Conservation (phyloP, 2,329 filamentous ascomycete species). For the Penicillium sp. region DNA sequence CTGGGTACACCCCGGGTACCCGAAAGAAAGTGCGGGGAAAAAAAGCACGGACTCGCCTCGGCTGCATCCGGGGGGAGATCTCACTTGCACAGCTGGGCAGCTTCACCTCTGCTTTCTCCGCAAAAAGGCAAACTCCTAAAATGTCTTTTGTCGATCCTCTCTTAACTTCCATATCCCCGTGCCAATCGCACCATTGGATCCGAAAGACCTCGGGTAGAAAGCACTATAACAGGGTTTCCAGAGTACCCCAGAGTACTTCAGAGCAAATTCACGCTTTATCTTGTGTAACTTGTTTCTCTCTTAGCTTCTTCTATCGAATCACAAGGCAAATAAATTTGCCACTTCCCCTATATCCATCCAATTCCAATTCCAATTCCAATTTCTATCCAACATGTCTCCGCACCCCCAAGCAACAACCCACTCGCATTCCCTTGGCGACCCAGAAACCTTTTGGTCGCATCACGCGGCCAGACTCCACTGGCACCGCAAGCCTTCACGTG, state of each 20-base stretch:
- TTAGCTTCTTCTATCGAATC: not conserved
- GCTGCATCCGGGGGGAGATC: constrained; percentile 3
- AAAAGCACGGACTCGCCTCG: constrained; percentile 25
- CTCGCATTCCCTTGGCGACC: constrained; percentile 62
- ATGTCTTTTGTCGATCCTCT: not conserved
- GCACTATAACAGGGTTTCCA: not conserved
- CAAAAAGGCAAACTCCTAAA: not conserved
- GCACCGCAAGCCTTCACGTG: constrained; percentile 70
- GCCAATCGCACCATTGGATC: not conserved
- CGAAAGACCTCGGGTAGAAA: constrained; percentile 1
- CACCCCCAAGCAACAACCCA: constrained; percentile 54
- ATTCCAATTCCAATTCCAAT: not conserved
- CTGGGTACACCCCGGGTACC: not conserved
- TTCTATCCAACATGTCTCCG: constrained; percentile 18
- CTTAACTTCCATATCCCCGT: not conserved
- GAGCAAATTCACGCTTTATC: not conserved
- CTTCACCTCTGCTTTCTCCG: not conserved
- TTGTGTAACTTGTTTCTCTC: not conserved
- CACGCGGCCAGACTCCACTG: constrained; percentile 76
- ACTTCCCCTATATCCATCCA: not conserved
- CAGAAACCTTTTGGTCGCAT: constrained; percentile 70
- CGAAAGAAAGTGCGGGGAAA: constrained; percentile 28
- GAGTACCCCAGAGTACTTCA: not conserved
- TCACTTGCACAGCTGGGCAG: not conserved
- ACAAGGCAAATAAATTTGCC: not conserved